These are phyloP conservation scores for Bipolaris oryzae DNA, from an alignment of 2,329 filamentous ascomycete species.

Conservation along the genomic window DNA sequence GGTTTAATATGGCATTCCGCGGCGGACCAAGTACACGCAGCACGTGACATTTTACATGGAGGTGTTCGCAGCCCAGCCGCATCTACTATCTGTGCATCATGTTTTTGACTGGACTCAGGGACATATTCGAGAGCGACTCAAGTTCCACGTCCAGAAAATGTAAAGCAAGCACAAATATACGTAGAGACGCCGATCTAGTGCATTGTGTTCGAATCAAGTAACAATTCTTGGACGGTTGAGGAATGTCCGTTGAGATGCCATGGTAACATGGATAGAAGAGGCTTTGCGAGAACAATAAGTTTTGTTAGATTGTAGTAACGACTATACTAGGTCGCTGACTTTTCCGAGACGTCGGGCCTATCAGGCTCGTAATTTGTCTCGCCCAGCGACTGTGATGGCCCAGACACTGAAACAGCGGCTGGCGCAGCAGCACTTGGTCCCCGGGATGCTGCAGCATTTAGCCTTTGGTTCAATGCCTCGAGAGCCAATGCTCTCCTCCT, in stretches of 20 bases:
- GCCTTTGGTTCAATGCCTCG: constrained; percentile 87
- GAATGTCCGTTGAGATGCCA: background rate
- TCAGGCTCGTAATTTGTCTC: constrained; percentile 53
- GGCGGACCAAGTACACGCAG: background rate
- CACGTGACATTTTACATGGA: background rate
- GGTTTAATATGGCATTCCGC: background rate
- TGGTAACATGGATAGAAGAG: background rate
- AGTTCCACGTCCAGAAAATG: constrained; percentile 15
- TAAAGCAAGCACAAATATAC: constrained; percentile 27
- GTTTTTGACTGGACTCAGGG: background rate
- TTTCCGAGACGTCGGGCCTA: constrained; percentile 35
- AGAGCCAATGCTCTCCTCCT: constrained; percentile 85
- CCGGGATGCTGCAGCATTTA: constrained; percentile 77
- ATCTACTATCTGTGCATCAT: too few species aligned
- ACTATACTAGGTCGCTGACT: constrained; percentile 26
- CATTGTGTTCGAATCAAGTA: background rate
- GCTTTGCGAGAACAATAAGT: background rate
- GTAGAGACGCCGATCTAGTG: constrained; percentile 11
- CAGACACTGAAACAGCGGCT: constrained; percentile 37
- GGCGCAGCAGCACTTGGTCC: constrained; percentile 50
- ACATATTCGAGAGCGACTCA: constrained; percentile 7
- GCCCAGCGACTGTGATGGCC: constrained; percentile 46
- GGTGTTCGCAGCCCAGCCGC: too few species aligned
- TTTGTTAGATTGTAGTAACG: background rate
- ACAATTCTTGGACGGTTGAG: background rate